Conservation (phyloP, 192 early-diverging fungal species). For the Oehlia diaphana region DNA sequence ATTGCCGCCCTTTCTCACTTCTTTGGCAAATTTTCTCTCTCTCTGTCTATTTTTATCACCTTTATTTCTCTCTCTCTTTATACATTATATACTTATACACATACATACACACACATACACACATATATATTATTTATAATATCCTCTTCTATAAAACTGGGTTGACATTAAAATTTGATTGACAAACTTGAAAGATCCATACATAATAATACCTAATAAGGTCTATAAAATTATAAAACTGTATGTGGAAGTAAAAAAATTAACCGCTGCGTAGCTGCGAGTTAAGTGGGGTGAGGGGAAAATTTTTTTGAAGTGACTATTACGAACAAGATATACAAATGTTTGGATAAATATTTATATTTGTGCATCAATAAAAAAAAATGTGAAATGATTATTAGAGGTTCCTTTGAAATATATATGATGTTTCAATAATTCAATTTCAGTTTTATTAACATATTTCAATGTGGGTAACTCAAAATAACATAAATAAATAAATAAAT, state of each 20-base stretch:
- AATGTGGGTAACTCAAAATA: not conserved
- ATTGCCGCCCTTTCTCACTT: too few relatives aligned
- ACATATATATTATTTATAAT: too few relatives aligned
- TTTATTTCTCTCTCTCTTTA: too few relatives aligned
- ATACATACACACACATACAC: too few relatives aligned
- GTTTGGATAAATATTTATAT: constrained; percentile 20
- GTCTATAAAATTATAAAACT: too few relatives aligned
- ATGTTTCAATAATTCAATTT: not conserved
- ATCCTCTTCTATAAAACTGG: too few relatives aligned
- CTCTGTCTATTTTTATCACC: too few relatives aligned
- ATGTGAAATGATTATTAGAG: constrained; percentile 10
- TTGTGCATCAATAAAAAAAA: not conserved
- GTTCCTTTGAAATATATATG: not conserved
- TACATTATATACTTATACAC: too few relatives aligned
- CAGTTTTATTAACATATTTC: not conserved
- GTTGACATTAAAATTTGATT: too few relatives aligned
- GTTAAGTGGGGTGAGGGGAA: not conserved
- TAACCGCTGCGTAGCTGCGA: not conserved
- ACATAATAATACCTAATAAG: too few relatives aligned
- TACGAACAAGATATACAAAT: not conserved
- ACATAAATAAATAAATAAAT: not conserved
- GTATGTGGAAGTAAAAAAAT: not conserved
- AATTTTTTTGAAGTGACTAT: not conserved
- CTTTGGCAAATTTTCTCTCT: too few relatives aligned
- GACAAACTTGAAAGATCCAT: too few relatives aligned